Evolutionary conservation across 2,329 filamentous ascomycete species (phyloP), one percentile per base, ranked within the genome.

Genomic region (Chaetomium strumarium): DNA sequence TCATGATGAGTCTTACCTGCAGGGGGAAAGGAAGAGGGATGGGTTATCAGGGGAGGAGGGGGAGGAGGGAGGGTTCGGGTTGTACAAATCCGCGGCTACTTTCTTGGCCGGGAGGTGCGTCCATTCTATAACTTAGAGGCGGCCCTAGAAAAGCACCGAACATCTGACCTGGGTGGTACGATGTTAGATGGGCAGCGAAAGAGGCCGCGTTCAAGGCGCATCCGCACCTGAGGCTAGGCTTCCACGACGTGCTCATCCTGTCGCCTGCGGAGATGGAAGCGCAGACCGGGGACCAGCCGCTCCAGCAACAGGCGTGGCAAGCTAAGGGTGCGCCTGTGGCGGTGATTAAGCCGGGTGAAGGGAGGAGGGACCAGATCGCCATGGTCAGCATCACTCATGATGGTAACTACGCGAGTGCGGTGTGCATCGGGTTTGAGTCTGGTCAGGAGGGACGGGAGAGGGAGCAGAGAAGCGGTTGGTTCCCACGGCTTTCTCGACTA

Each of bases 371-470:
- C 54, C 78, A 82, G 58, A 73, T 81, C 46, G 89, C 84, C 13
- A 75, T 80, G 62, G 66, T 96, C 41, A 92, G 86, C 55, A 95
- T 96, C 61, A 93, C 86, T 63, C 91, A 96, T 66, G 91, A 96
- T 67, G 84, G 81, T 2, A 85, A 89, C 8, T 95, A 90, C 69
- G 90, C 90, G 10, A 84, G 79, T 17, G 86, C 86, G 7, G 75
- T 85, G 1, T 87, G 84, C 58, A 58, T 89, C 33, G 81, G 78
- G 3, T 62, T 65, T 41, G 50, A 63, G 34, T 46, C 51, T 20
- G 47, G 9, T 16, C 24, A 24, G 24, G 41, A 33, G n/a, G 24
- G 29, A 33, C 16, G 29, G n/a, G 14, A 19, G 5, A 16, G 17
- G 38, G 19, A 16, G 17, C 11, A 13, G 29, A 34, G 10, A 12